These are phyloP conservation scores for Polytrichum commune DNA, from an alignment of 225 moss, liverwort and hornwort genomes.

Conservation along the genomic window DNA sequence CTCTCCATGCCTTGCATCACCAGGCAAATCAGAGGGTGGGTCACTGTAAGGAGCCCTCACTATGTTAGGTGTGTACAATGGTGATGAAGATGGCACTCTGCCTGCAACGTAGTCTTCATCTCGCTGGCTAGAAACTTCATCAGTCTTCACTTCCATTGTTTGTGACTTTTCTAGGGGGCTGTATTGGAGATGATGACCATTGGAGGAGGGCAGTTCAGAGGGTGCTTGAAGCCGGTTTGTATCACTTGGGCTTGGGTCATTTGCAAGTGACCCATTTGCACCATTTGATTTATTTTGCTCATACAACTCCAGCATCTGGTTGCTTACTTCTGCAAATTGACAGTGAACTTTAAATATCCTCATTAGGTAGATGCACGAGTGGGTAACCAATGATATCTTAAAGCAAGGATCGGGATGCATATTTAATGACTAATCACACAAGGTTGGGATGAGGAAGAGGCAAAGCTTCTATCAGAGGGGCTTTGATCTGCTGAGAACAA, in stretches of 20 bases:
- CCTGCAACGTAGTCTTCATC: slow-evolving; percentile 64
- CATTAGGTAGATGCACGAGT: too few relatives aligned
- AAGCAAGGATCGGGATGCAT: too few relatives aligned
- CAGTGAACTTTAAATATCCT: not conserved
- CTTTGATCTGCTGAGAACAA: too few relatives aligned
- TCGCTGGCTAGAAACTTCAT: slow-evolving; percentile 62
- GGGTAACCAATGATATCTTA: too few relatives aligned
- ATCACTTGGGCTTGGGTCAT: slow-evolving; percentile 61
- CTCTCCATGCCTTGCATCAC: slow-evolving; percentile 37
- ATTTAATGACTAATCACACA: too few relatives aligned
- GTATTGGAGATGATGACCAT: slow-evolving; percentile 67
- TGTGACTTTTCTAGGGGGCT: slow-evolving; percentile 27
- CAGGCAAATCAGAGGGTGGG: slow-evolving; percentile 51
- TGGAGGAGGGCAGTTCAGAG: slow-evolving; percentile 46
- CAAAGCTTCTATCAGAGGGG: too few relatives aligned
- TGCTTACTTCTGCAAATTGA: slow-evolving; percentile 79
- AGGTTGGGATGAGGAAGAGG: too few relatives aligned
- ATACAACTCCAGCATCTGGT: slow-evolving; percentile 94
- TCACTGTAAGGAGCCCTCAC: slow-evolving; percentile 57
- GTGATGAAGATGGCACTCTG: slow-evolving; percentile 51
- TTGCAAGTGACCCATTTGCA: slow-evolving; percentile 59
- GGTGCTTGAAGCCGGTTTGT: slow-evolving; percentile 42
- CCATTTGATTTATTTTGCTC: slow-evolving; percentile 86
- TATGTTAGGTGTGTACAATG: slow-evolving; percentile 53
- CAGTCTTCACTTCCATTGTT: slow-evolving; percentile 48